Conservation (phyloP, 2,329 filamentous ascomycete genomes). For the Fusarium buxicola region DNA sequence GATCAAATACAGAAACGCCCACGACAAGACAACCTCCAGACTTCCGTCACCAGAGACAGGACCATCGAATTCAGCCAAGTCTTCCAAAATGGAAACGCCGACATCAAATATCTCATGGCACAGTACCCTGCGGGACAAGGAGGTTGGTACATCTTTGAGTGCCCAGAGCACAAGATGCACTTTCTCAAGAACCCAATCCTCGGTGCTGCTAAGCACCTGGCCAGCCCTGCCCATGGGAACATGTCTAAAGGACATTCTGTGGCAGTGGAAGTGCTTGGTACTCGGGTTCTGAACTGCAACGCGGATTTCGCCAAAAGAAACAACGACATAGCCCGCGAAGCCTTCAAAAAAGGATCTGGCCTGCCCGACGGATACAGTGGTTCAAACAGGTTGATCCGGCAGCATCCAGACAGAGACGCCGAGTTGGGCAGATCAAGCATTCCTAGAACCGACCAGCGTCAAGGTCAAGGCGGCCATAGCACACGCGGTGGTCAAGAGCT, state of each 20-base stretch:
- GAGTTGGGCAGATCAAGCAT: neutral
- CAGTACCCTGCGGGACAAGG: neutral
- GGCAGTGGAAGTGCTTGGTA: slow-evolving; percentile 8
- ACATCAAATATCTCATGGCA: slow-evolving; percentile 3
- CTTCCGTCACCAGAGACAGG: neutral
- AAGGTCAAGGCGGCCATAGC: neutral
- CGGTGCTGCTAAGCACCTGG: slow-evolving; percentile 7
- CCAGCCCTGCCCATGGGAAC: neutral
- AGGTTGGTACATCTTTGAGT: slow-evolving; percentile 22
- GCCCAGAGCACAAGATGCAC: neutral
- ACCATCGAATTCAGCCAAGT: slow-evolving; percentile 16
- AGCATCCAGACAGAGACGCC: neutral
- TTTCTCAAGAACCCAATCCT: slow-evolving; percentile 8
- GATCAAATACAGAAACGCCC: neutral
- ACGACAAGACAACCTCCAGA: neutral
- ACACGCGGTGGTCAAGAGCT: neutral
- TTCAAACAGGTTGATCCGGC: neutral
- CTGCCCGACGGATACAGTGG: neutral
- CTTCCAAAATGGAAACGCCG: slow-evolving; percentile 16
- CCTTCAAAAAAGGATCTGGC: neutral
- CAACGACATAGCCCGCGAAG: neutral
- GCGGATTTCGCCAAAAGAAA: neutral
- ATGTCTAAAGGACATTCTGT: rapidly evolving
- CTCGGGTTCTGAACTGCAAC: slow-evolving; percentile 7
- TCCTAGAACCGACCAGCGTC: rapidly evolving